Percentiles rank a stretch among this genome's conserved stretches.
Evolutionary conservation across 495 filamentous ascomycete species (phyloP).

Genomic region (Parathielavia appendiculata): DNA sequence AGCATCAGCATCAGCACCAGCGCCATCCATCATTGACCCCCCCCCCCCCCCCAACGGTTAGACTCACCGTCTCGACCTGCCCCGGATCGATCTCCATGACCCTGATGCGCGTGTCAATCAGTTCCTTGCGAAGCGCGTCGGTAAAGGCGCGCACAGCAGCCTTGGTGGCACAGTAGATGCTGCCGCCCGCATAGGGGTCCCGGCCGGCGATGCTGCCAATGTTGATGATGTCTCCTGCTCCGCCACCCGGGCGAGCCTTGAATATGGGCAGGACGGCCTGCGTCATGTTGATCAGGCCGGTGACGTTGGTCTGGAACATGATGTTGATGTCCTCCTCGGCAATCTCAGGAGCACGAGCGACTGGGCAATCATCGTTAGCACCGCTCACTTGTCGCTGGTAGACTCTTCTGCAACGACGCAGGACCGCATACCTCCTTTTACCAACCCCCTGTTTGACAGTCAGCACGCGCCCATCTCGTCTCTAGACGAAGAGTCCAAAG

Average conservation of each 20-base stretch:
- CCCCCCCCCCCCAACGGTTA: no score
- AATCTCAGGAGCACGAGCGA: constrained; percentile 83
- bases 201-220: constrained; percentile 93
- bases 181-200: constrained; percentile 82
- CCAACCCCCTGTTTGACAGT: constrained; percentile 24
- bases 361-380: constrained; percentile 17
- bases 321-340: constrained; percentile 71
- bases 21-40: background rate
- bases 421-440: constrained; percentile 28
- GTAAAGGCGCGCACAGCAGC: constrained; percentile 88
- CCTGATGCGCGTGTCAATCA: constrained; percentile 78
- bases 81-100: constrained; percentile 93
- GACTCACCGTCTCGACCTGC: constrained; percentile 84
- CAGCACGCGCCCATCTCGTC: background rate
- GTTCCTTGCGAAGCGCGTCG: constrained; percentile 80
- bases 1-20: background rate
- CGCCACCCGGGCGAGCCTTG: constrained; percentile 71
- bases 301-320: constrained; percentile 93
- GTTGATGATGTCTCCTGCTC: constrained; percentile 91
- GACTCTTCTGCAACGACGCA: background rate
- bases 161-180: constrained; percentile 96
- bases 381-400: background rate
- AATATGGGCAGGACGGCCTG: constrained; percentile 84
- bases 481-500: background rate
- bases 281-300: constrained; percentile 93